A percentile compares a stretch with the other conserved stretches of the same genome.
These are phyloP conservation scores for Rhizophagus sp. DNA, from an alignment of 192 early-diverging fungal genomes.

Conservation along the genomic window DNA sequence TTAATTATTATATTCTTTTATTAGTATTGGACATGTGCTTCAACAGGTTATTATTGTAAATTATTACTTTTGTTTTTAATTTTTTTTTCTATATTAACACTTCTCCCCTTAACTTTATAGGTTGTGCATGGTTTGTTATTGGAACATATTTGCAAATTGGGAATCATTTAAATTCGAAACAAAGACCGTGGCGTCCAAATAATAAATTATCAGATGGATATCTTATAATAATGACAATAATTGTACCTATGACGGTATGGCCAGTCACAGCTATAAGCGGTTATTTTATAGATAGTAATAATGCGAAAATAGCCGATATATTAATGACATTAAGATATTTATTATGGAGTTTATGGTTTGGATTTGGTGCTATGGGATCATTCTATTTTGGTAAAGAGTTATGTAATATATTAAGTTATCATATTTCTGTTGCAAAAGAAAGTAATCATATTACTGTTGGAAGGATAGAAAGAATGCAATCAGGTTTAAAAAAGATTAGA, in stretches of 20 bases:
- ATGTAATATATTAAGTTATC: neutral
- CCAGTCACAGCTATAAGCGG: neutral
- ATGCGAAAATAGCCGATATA: neutral
- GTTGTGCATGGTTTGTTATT: constrained; percentile 5
- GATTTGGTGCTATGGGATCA: neutral
- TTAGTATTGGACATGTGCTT: neutral
- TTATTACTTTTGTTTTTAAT: too few species aligned
- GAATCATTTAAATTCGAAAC: constrained; percentile 7
- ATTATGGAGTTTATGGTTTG: neutral
- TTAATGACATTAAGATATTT: neutral
- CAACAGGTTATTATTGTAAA: neutral
- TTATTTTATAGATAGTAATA: neutral
- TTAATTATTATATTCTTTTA: neutral
- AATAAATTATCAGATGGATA: constrained; percentile 6
- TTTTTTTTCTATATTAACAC: too few species aligned
- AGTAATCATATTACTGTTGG: neutral
- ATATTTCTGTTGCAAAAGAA: neutral
- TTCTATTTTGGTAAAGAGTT: constrained; percentile 7
- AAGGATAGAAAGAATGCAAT: neutral
- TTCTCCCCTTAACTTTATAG: neutral
- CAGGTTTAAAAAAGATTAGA: neutral
- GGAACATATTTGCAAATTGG: constrained; percentile 19
- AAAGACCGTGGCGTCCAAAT: constrained; percentile 3
- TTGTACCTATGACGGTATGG: neutral
- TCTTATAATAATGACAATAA: neutral